Evolutionary conservation across 2,329 filamentous ascomycete genomes (phyloP).

Genomic region (Aspergillus sp.): DNA sequence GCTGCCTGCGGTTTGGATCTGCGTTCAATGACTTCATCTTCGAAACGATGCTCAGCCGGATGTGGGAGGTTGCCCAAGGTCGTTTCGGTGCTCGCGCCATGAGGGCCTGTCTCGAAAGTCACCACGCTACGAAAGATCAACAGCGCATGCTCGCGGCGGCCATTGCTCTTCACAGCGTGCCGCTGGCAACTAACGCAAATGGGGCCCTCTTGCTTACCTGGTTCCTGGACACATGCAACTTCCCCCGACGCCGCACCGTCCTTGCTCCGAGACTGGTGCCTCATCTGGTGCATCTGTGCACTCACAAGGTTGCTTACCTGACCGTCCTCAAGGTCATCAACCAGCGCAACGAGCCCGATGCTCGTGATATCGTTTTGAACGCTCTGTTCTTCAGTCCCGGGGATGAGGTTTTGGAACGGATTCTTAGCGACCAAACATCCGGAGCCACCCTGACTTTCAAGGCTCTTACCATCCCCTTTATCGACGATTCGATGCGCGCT

Average conservation of each 20-base stretch:
- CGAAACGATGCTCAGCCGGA: constrained; percentile 88
- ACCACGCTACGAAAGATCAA: constrained; percentile 91
- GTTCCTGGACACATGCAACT: constrained; percentile 97
- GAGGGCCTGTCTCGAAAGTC: constrained; percentile 94
- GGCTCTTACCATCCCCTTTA: constrained; percentile 94
- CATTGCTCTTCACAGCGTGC: constrained; percentile 94
- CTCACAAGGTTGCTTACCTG: constrained; percentile 96
- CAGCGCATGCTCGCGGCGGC: constrained; percentile 91
- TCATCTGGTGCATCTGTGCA: constrained; percentile 91
- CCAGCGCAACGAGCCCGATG: constrained; percentile 90
- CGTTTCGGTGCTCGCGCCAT: constrained; percentile 93
- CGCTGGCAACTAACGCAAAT: constrained; percentile 93
- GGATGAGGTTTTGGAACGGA: constrained; percentile 82
- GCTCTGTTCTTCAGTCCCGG: constrained; percentile 89
- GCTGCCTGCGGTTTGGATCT: constrained; percentile 85
- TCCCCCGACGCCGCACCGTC: constrained; percentile 85
- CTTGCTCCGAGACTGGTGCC: constrained; percentile 89
- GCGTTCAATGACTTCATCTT: constrained; percentile 97
- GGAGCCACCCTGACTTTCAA: constrained; percentile 98
- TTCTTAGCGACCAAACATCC: constrained; percentile 85
- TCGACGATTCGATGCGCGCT: constrained; percentile 83
- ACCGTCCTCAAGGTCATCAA: constrained; percentile 98
- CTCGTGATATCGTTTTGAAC: constrained; percentile 82
- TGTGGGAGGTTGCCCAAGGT: constrained; percentile 92
- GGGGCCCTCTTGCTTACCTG: constrained; percentile 91